Evolutionary conservation across 2,329 filamentous ascomycete genomes (phyloP), one percentile per base, ranked within the genome.

Genomic region (Trichophyton schoenleinii): DNA sequence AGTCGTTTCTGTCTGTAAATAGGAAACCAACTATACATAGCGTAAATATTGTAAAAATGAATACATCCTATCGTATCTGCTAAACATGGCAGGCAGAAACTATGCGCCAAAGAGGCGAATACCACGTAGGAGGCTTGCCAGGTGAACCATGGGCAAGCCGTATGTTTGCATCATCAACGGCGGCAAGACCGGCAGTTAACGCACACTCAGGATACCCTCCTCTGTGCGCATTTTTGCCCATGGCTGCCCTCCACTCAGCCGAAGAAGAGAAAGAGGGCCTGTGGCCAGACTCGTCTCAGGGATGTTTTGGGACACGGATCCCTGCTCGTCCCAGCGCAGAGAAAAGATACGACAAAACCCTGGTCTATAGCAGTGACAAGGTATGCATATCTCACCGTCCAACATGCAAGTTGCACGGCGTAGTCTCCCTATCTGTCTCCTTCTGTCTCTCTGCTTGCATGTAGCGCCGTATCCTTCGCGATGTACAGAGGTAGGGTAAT

Each of bases 261-360:
- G 41, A 44, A 15, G 41, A 18, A 8, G 4, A n/a, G 22, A 15
- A 53, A 11, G n/a, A 31, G 22, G 13, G 15, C 4, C 22, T 25
- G 9, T 53, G 48, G 48, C 48, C 48, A 53, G 48, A 31, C 48
- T 22, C 20, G 22, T 9, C 22, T 22, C 41, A 44, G 41, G 41
- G 41, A 44, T 44, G 22, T 13, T 20, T 13, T 25, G 9, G 25
- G 13, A 28, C 48, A 20, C 59, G 38, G 53, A 53, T 22, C 48
- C 22, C 68, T 61, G 60, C 64, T 44, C n/a, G 64, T 63, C 31
- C 65, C 41, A 44, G 41, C 3, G 41, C 15, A 44, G 15, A n/a
- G n/a, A 18, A 44, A 44, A 44, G 41, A 44, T 44, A 44, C 41
- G 41, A 18, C 41, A n/a, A n/a, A 2, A 44, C 41, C 41, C 41